phyloP scores from a whole-genome alignment of 306 rosid genomes.

The Lathyrus oleraceus region DNA sequence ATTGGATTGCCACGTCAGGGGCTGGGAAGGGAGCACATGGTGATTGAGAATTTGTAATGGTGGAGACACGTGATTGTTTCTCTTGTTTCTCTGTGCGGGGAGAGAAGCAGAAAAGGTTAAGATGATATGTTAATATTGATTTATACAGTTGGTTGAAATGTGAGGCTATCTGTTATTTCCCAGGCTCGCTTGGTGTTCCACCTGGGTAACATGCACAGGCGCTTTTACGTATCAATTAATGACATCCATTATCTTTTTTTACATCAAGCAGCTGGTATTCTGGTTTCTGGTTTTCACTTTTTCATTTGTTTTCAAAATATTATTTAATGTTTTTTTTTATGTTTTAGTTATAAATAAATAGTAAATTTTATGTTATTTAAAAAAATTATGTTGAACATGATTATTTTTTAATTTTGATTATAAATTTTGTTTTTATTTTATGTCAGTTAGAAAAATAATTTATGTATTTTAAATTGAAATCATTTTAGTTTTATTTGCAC shows the following conservation, averaged over 20 bases:
- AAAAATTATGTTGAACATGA: too few relatives aligned
- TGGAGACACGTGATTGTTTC: neutral
- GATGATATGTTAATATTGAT: neutral
- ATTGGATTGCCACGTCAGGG: neutral
- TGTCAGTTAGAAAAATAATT: too few relatives aligned
- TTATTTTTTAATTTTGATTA: too few relatives aligned
- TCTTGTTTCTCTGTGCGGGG: neutral
- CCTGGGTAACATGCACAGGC: constrained; percentile 50
- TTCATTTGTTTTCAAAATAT: too few relatives aligned
- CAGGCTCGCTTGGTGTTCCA: constrained; percentile 24
- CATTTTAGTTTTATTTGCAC: too few relatives aligned
- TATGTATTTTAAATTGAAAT: too few relatives aligned
- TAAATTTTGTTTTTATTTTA: too few relatives aligned
- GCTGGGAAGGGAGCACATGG: neutral
- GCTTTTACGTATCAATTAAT: constrained; percentile 14
- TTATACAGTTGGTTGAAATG: neutral
- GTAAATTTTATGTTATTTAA: too few relatives aligned
- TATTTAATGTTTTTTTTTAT: too few relatives aligned
- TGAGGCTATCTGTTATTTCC: constrained; percentile 36
- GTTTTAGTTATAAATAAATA: too few relatives aligned
- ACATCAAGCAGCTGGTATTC: neutral
- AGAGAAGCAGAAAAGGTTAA: neutral
- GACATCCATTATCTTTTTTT: neutral
- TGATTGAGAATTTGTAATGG: neutral
- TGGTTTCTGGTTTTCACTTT: too few relatives aligned